Base-by-base conservation (phyloP, 2,329 filamentous ascomycete species). In the Phoma herbarum region DNA sequence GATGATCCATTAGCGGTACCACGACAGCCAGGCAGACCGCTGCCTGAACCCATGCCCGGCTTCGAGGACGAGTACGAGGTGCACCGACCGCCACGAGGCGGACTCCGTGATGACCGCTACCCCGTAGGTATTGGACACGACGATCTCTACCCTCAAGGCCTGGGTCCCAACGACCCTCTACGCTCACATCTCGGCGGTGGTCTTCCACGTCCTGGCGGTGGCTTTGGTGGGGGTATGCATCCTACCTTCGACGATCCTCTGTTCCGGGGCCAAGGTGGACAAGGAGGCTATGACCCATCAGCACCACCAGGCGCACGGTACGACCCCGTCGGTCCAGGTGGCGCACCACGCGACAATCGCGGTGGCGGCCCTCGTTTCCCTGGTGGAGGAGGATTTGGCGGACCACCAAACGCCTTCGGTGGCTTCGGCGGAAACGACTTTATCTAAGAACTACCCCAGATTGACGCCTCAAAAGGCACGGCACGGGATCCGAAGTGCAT, bases 1-100 rank as follows among this genome's bases (percentile, higher is more conserved):
- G 79, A 85, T 45, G 88, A 90, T 70, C 95, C 86, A n/a, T 83
- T 90, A 33, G 86, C 84, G 11, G 84, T 81, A 18, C 78, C 72
- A 1, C 85, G 85, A 14, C 66, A 65, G 8, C 87, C 84, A 0
- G 82, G 85, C 41, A 82, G 82, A 20, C 90, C 90, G 1, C 72
- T 87, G 16, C 93, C 93, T 65, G 93, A 96, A 65, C 87, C 90
- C 0, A 93, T 94, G 0, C 95, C 95, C 0, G 92, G 87, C 20
- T 98, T 98, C 65, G 95, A 98, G 65, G 94, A 99, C 74, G 93
- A 97, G 71, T 89, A 92, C 69, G 92, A 97, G 62, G 84, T 97
- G 59, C 88, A 91, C 61, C 83, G 88, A 1, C 90, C 88, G 0
- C 83, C 85, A 2, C 85, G 88, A 10, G 82, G 83, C 3, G 71